These are phyloP conservation scores for Saccharomycopsis vini DNA, from an alignment of 805 yeast genomes.

Conservation along the genomic window DNA sequence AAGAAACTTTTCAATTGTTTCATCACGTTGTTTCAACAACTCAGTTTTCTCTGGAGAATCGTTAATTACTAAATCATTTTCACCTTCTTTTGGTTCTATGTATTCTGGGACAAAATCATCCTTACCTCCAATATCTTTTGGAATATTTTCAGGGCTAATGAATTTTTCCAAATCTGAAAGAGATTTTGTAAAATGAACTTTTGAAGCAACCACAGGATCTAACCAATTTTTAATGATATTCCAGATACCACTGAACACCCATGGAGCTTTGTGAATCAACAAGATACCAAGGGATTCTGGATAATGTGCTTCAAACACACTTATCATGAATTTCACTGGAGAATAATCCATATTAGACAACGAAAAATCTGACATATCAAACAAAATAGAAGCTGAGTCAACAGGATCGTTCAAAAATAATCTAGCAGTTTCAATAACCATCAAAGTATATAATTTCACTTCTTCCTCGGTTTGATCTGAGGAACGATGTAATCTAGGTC, in stretches of 20 bases:
- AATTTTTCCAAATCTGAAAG: slow-evolving; percentile 56
- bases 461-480: slow-evolving; percentile 61
- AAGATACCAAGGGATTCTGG: slow-evolving; percentile 87
- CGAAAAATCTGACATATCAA: slow-evolving; percentile 80
- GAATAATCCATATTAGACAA: slow-evolving; percentile 88
- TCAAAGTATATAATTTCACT: slow-evolving; percentile 63
- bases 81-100: slow-evolving; percentile 48
- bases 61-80: slow-evolving; percentile 37
- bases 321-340: slow-evolving; percentile 82
- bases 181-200: slow-evolving; percentile 74
- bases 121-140: slow-evolving; percentile 68
- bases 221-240: slow-evolving; percentile 86
- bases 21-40: slow-evolving; percentile 44
- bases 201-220: slow-evolving; percentile 92
- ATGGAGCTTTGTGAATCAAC: slow-evolving; percentile 88
- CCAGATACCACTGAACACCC: slow-evolving; percentile 96
- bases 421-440: slow-evolving; percentile 76
- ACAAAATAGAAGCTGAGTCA: slow-evolving; percentile 75
- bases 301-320: slow-evolving; percentile 90
- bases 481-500: slow-evolving; percentile 69
- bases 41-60: slow-evolving; percentile 38
- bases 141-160: slow-evolving; percentile 53
- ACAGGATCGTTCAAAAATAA: slow-evolving; percentile 63
- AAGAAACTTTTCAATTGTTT: slow-evolving; percentile 45
- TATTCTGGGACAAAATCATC: slow-evolving; percentile 51